Conservation (phyloP, 2,329 filamentous ascomycete genomes). For the Helotiales sp. region DNA sequence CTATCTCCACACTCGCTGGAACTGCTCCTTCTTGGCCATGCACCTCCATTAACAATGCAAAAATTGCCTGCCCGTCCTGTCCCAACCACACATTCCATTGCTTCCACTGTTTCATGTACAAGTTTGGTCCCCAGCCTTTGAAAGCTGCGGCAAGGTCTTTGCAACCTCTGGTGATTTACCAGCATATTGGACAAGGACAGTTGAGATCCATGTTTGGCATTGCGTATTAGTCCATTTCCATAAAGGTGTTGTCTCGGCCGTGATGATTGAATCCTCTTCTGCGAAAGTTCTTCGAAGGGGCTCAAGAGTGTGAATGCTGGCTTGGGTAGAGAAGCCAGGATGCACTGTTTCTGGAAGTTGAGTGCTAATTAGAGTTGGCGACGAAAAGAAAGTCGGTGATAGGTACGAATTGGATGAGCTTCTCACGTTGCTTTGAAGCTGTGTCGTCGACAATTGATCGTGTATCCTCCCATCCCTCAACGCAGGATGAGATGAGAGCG, state of each 20-base stretch:
- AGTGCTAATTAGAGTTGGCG: too few relatives aligned
- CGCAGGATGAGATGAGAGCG: background rate
- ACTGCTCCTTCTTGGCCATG: slow-evolving; percentile 57
- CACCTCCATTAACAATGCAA: slow-evolving; percentile 3
- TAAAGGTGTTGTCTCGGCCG: background rate
- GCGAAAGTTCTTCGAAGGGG: background rate
- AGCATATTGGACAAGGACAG: slow-evolving; percentile 4
- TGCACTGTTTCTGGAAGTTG: background rate
- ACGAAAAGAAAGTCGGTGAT: too few relatives aligned
- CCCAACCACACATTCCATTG: slow-evolving; percentile 9
- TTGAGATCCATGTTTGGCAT: slow-evolving; percentile 8
- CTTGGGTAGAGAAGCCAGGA: background rate
- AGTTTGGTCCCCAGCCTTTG: slow-evolving; percentile 10
- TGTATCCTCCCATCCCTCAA: background rate
- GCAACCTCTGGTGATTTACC: background rate
- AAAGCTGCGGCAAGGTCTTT: background rate
- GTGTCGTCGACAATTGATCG: background rate
- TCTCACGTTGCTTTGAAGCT: background rate
- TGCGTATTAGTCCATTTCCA: slow-evolving; percentile 7
- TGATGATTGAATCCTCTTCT: background rate
- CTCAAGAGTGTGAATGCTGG: background rate
- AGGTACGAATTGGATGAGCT: too few relatives aligned
- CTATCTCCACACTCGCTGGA: slow-evolving; percentile 42
- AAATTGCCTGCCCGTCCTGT: slow-evolving; percentile 7
- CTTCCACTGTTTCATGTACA: slow-evolving; percentile 7